These are phyloP conservation scores for Vaccinium myrtillus DNA, from an alignment of 148 eudicot genomes.

Conservation along the genomic window DNA sequence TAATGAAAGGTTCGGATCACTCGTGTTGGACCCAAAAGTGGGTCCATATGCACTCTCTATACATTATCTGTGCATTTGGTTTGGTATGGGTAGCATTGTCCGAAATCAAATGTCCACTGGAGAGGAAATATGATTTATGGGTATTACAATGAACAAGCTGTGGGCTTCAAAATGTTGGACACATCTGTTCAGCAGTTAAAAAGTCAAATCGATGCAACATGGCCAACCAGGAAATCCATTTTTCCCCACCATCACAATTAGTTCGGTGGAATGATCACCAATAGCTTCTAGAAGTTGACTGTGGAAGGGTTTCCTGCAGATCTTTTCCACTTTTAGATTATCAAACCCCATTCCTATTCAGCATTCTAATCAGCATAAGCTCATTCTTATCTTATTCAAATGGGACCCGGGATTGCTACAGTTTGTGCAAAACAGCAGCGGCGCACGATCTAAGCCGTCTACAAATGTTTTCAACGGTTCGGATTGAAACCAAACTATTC, in stretches of 20 bases:
- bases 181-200: background rate
- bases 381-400: too few species aligned
- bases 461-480: too few species aligned
- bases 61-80: too few species aligned
- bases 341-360: background rate
- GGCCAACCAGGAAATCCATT: background rate
- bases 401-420: too few species aligned
- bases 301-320: background rate
- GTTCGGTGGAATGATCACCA: background rate
- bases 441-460: too few species aligned
- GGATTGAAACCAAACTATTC: too few species aligned
- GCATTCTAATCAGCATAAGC: background rate
- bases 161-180: background rate
- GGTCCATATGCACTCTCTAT: too few species aligned
- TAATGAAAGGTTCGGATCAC: too few species aligned
- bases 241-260: background rate
- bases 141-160: background rate
- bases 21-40: too few species aligned
- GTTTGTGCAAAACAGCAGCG: too few species aligned
- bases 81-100: too few species aligned
- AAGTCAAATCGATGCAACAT: background rate
- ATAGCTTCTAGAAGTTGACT: conserved; percentile 4
- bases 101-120: background rate
- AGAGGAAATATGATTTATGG: too few species aligned
- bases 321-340: background rate